A percentile compares a stretch with the other conserved stretches of the same genome.
phyloP scores from a whole-genome alignment of 2,329 filamentous ascomycete species.

The Thelonectria olida region DNA sequence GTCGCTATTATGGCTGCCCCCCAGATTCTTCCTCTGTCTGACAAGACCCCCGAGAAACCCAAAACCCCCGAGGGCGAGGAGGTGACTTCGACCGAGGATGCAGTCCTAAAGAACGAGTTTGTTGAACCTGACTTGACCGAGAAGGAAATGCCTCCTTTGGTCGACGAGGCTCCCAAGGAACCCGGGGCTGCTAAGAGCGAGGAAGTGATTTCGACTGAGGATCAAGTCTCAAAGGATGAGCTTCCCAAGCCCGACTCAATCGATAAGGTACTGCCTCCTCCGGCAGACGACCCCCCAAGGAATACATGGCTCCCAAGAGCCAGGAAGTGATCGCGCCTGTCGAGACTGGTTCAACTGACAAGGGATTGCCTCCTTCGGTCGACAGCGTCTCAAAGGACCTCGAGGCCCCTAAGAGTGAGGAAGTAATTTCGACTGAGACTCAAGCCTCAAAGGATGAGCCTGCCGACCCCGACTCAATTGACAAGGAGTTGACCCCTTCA shows the following conservation, averaged over 20 bases:
- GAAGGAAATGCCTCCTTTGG: too few relatives aligned
- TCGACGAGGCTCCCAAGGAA: too few relatives aligned
- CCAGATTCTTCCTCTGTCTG: background rate
- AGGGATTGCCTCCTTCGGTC: too few relatives aligned
- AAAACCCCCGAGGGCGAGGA: background rate
- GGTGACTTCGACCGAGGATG: background rate
- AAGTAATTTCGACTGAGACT: background rate
- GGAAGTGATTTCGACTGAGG: too few relatives aligned
- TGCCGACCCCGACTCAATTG: background rate
- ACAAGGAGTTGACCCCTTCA: background rate
- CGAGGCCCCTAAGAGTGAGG: background rate
- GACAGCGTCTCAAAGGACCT: constrained; percentile 1
- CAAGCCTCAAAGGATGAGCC: constrained; percentile 1
- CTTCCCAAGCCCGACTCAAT: background rate
- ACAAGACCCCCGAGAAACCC: background rate
- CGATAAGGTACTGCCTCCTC: background rate
- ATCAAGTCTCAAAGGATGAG: too few relatives aligned
- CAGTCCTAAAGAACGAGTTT: background rate
- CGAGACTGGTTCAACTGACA: background rate
- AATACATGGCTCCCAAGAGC: background rate
- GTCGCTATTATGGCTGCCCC: background rate
- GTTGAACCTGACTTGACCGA: background rate
- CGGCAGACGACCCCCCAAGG: background rate
- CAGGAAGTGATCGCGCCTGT: background rate
- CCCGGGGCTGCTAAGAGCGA: too few relatives aligned